These are phyloP conservation scores for Aplosporella prunicola DNA, from an alignment of 2,329 filamentous ascomycete species.

Conservation along the genomic window DNA sequence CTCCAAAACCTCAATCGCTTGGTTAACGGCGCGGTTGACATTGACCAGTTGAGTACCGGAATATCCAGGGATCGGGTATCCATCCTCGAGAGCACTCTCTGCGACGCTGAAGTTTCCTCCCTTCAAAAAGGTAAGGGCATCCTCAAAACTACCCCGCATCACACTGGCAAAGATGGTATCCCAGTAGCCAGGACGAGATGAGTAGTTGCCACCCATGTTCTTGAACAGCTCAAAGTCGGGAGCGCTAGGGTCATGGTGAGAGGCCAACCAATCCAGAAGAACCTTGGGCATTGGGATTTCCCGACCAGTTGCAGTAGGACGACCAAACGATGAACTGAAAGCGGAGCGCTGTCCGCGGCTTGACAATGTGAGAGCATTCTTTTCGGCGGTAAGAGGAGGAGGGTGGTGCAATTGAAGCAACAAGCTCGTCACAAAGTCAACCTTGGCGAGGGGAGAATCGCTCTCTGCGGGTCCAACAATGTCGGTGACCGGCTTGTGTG, in stretches of 20 bases:
- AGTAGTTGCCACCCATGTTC: conserved; percentile 59
- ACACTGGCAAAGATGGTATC: conserved; percentile 66
- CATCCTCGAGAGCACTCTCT: conserved; percentile 54
- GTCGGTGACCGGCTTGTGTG: conserved; percentile 29
- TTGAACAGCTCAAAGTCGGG: conserved; percentile 58
- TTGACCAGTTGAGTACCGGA: conserved; percentile 66
- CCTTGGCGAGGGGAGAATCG: conserved; percentile 57
- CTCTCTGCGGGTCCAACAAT: conserved; percentile 32
- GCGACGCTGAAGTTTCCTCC: conserved; percentile 73
- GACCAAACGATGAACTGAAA: conserved; percentile 17
- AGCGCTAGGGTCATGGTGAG: conserved; percentile 62
- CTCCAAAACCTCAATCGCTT: conserved; percentile 60
- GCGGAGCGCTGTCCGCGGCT: conserved; percentile 19
- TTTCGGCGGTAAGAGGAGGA: conserved; percentile 28
- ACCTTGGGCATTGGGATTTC: conserved; percentile 58
- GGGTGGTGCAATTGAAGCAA: conserved; percentile 72
- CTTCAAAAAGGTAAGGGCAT: conserved; percentile 58
- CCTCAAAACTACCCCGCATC: conserved; percentile 63
- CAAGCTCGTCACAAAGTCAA: conserved; percentile 67
- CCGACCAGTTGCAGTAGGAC: conserved; percentile 11
- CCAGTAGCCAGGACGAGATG: conserved; percentile 74
- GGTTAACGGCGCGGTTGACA: conserved; percentile 60
- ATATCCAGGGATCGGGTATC: conserved; percentile 58
- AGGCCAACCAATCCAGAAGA: conserved; percentile 73
- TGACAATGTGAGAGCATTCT: conserved; percentile 14